phyloP scores from a whole-genome alignment of 768 basidiomycete genomes.

The Auriscalpium vulgare region DNA sequence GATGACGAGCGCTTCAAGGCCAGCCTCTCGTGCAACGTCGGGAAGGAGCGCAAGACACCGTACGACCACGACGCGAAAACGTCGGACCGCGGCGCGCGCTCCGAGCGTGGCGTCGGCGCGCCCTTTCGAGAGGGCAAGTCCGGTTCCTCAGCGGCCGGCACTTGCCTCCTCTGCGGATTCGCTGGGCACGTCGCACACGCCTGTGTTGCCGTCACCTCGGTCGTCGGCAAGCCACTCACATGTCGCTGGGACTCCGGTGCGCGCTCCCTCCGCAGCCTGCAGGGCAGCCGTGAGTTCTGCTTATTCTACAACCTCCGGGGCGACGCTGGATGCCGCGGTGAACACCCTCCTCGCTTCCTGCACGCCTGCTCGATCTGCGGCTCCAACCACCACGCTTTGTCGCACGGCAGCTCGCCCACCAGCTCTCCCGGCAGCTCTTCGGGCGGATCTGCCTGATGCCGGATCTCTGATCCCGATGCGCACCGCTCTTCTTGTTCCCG shows the following conservation, averaged over 20 bases:
- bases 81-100: neutral
- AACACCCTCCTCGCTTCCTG: no score
- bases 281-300: neutral
- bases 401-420: neutral
- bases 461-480: neutral
- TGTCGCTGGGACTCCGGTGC: neutral
- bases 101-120: neutral
- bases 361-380: no score
- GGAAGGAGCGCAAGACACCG: neutral
- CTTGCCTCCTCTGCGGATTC: neutral
- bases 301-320: no score
- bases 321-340: no score
- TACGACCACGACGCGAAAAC: no score
- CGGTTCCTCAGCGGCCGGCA: neutral
- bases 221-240: neutral
- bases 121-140: neutral
- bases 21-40: no score
- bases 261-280: neutral
- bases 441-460: neutral
- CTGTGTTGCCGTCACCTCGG: neutral
- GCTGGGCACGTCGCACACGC: neutral
- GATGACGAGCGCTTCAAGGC: no score
- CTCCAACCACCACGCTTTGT: neutral
- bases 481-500: neutral
- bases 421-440: neutral